Base-by-base conservation (phyloP, 2,329 filamentous ascomycete species). In the Stachybotrys chartarum region DNA sequence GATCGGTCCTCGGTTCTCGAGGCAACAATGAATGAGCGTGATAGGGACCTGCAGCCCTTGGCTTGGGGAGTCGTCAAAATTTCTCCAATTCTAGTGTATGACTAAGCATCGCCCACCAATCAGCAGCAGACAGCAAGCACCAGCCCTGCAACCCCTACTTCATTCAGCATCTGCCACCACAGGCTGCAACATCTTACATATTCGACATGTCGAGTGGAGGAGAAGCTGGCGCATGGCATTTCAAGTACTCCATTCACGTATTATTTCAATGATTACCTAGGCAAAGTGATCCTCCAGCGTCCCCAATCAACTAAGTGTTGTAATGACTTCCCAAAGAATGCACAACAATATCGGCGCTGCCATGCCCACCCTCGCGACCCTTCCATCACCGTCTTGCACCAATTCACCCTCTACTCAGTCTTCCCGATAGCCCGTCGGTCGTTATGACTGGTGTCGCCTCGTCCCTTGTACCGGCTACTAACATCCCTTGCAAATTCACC, bases 1-100 rank as follows among this genome's bases (percentile, higher is more conserved):
- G 54, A 57, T 39, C 46, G 24, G 50, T 47, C 7, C 48, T 54
- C 60, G 56, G 55, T 50, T 58, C 58, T 24, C 16, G 32, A 54
- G 39, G 57, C 55, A 60, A 56, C 56, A 59, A 59, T 51, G 16
- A 24, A 50, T 51, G 50, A 35, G 50, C 24, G 24, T 24, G 24
- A 24, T 24, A 24, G 24, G 24, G 24, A 24, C 4, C 24, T n/a
- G 24, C 24, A 24, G 24, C 24, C 24, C 24, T 24, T 24, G 24
- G 4, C 3, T 24, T 24, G 24, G 35, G 35, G 14, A 42, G 35
- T 42, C 14, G 35, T 42, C 35, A 42, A 42, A 42, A 42, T 42
- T 42, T 42, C 35, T 42, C 35, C 35, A 42, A 14, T 42, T 42
- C 35, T 42, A 42, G 14, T 3, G 35, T 3, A 42, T 42, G 35